These are phyloP conservation scores for Mortierella sp. DNA, from an alignment of 371 early-diverging fungal species.

Conservation along the genomic window DNA sequence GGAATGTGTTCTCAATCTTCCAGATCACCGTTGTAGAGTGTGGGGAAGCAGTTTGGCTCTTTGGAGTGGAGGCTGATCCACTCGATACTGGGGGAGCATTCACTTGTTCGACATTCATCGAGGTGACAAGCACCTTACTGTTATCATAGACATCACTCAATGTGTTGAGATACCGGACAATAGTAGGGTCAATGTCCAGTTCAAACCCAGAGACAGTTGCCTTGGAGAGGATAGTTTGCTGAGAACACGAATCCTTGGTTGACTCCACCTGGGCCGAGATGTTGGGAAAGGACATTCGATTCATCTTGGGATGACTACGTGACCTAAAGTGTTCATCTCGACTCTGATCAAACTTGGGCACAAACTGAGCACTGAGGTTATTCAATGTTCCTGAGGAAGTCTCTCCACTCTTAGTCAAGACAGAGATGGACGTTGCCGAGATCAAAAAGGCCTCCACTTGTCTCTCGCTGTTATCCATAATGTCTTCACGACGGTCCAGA, in stretches of 20 bases:
- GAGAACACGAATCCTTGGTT: conserved; percentile 57
- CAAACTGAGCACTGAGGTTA: conserved; percentile 77
- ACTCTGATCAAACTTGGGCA: conserved; percentile 75
- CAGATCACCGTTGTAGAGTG: conserved; percentile 35
- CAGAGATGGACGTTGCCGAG: conserved; percentile 65
- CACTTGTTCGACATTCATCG: conserved; percentile 27
- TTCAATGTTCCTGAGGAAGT: conserved; percentile 66
- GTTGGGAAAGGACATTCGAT: conserved; percentile 69
- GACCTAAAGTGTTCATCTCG: conserved; percentile 77
- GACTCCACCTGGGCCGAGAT: conserved; percentile 67
- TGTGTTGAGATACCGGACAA: conserved; percentile 77
- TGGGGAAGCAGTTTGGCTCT: conserved; percentile 15
- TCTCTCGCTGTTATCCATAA: conserved; percentile 43
- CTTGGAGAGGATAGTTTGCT: conserved; percentile 57
- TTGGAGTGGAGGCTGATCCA: conserved; percentile 11
- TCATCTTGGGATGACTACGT: conserved; percentile 73
- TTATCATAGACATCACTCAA: conserved; percentile 74
- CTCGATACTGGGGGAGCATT: conserved; percentile 11
- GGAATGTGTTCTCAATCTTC: conserved; percentile 51
- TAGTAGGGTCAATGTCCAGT: conserved; percentile 71
- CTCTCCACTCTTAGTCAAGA: conserved; percentile 69
- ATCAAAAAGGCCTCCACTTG: conserved; percentile 67
- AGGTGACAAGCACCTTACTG: conserved; percentile 50
- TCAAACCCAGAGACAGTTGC: conserved; percentile 75
- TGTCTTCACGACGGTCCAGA: conserved; percentile 59